Evolutionary conservation across 2,329 filamentous ascomycete genomes (phyloP), one percentile per base, ranked within the genome.

Genomic region (Hymenoscyphus fraxineus): DNA sequence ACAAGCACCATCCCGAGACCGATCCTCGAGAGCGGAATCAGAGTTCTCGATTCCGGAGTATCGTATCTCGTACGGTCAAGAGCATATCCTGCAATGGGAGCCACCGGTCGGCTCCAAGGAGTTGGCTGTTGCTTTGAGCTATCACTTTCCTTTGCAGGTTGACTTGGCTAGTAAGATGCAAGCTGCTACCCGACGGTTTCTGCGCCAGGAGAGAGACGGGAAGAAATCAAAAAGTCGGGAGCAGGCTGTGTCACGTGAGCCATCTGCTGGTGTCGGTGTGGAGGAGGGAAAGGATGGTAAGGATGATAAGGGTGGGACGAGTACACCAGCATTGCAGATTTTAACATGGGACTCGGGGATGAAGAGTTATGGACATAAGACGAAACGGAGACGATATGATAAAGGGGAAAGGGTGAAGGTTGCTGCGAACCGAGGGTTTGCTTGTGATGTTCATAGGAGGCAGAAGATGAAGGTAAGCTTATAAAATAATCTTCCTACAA

Each of bases 391-490:
- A 27, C 60, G 63, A 32, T 68, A 68, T 22, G 59, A 67, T 10
- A 67, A 62, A 35, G 63, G 64, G 16, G 67, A 69, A 31, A 57
- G 62, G 13, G 63, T 64, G 31, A 68, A 64, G 19, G 66, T 69
- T 15, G 66, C 67, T 6, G 64, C 62, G 12, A 69, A 69, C 61
- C 41, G 67, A 61, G 67, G 66, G 15, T 65, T 64, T 51, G 67
- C 64, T 64, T 69, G 67, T 68, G 64, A 65, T 12, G 22, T 59
- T 51, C 67, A 68, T 64, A 59, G 64, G 10, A 64, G 51, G 22
- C 60, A 64, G 44, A 69, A 69, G 31, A 63, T 68, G 59, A 69
- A 69, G 59, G 67, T 68, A 64, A 44, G 54, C n/a, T n/a, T n/a
- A n/a, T n/a, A n/a, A n/a, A n/a, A n/a, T n/a, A n/a, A n/a, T n/a